Evolutionary conservation across 2,329 filamentous ascomycete species (phyloP), one percentile per base, ranked within the genome.

Genomic region (Microcyclosporella mali): DNA sequence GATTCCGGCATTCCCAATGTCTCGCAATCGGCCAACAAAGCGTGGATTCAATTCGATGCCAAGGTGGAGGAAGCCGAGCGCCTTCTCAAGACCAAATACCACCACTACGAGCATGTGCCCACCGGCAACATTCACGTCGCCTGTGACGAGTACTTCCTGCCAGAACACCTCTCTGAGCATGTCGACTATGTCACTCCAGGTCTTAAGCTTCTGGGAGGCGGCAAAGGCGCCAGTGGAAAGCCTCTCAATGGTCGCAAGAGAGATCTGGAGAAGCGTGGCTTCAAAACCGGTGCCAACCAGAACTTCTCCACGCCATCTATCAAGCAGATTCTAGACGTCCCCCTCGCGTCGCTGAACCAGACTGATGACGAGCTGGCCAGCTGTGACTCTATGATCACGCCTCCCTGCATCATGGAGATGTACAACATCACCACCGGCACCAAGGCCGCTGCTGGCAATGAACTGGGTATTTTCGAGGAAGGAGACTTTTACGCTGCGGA

Each of bases 151-250:
- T 66, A 77, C 55, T 72, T 74, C 45, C 59, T 78, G 4, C 75
- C 75, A 1, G 62, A 64, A 19, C 56, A 69, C 31, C 50, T 78
- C 11, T 65, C 65, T 33, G 50, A 64, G 9, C 72, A 78, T 44
- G 64, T 79, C 39, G 75, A 79, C 59, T 78, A 77, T 56, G 70
- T 79, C 29, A 78, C 71, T 1, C 75, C 75, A 0, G 74, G 74
- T 12, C 69, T 76, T 49, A 74, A 73, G 47, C 64, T 78, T 15
- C 45, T 47, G 16, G 52, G 46, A n/a, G 49, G 47, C 33, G 41
- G 44, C 31, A 46, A 56, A 34, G 47, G 42, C 31, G 16, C 34
- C 37, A 40, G 45, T 21, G 41, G 40, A 14, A 25, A 33, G 17
- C 19, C 29, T 17, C 34, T 43, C 29, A 44, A 45, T 33, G 43